These are phyloP conservation scores for Adansonia gregorii DNA, from an alignment of 441 rosid genomes.

Conservation along the genomic window DNA sequence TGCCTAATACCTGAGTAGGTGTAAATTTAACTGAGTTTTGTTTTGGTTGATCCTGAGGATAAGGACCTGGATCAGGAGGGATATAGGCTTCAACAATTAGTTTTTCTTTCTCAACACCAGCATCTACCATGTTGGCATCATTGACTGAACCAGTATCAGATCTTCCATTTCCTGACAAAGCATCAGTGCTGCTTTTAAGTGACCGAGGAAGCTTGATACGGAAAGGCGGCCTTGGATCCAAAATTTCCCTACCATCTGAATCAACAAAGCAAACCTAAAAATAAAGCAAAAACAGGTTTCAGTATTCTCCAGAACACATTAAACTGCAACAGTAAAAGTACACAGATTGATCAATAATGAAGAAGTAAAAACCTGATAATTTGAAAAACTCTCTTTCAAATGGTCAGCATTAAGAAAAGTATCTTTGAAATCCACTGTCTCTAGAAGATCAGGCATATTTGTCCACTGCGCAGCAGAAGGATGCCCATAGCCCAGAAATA, in stretches of 20 bases:
- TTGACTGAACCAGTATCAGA: conserved; percentile 43
- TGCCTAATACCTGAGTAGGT: conserved; percentile 78
- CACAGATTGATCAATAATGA: conserved; percentile 13
- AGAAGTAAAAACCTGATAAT: conserved; percentile 63
- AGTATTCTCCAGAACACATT: conserved; percentile 16
- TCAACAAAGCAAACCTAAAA: conserved; percentile 70
- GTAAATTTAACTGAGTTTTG: conserved; percentile 96
- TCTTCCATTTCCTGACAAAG: conserved; percentile 83
- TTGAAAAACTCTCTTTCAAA: conserved; percentile 75
- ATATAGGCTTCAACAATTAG: conserved; percentile 89
- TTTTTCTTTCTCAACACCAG: conserved; percentile 57
- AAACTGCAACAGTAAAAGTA: background rate
- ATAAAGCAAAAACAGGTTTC: conserved; percentile 25
- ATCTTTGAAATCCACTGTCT: conserved; percentile 93
- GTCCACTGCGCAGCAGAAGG: conserved; percentile 99
- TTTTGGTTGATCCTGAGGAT: conserved; percentile 99
- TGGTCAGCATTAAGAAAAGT: conserved; percentile 85
- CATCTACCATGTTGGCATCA: conserved; percentile 59
- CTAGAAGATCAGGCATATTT: conserved; percentile 93
- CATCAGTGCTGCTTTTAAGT: conserved; percentile 66
- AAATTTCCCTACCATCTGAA: conserved; percentile 68
- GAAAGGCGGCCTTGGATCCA: conserved; percentile 82
- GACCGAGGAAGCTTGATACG: conserved; percentile 77
- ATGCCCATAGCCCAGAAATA: conserved; percentile 96
- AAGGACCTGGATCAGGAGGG: conserved; percentile 97